phyloP scores from a whole-genome alignment of 768 basidiomycete species.

The Pleurotus tuoliensis region DNA sequence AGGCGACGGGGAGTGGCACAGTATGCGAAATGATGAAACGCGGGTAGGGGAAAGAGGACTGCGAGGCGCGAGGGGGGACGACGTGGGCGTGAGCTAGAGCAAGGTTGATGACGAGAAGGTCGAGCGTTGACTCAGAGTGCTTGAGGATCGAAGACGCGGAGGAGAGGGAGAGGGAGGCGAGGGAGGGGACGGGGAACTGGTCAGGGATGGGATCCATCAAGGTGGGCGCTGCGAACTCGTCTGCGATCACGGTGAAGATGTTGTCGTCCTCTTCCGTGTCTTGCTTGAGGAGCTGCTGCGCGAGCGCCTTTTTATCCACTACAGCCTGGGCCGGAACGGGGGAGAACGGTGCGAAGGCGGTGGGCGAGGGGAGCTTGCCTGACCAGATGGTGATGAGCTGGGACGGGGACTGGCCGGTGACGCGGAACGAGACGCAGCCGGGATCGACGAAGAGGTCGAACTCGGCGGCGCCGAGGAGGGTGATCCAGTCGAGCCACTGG shows the following conservation, averaged over 20 bases:
- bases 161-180: constrained; percentile 56
- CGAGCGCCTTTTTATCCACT: constrained; percentile 51
- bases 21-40: no score
- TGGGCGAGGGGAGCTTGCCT: constrained; percentile 38
- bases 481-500: constrained; percentile 81
- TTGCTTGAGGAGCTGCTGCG: constrained; percentile 70
- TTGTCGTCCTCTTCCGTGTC: constrained; percentile 70
- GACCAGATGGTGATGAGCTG: constrained; percentile 67
- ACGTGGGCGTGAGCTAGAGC: no score
- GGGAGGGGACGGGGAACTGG: constrained; percentile 51
- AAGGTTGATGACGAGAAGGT: constrained; percentile 46
- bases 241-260: constrained; percentile 70
- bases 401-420: constrained; percentile 30
- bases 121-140: constrained; percentile 39
- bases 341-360: constrained; percentile 10
- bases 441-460: constrained; percentile 83
- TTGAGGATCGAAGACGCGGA: constrained; percentile 18
- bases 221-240: constrained; percentile 66
- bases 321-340: constrained; percentile 8
- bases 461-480: constrained; percentile 60
- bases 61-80: no score
- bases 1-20: no score
- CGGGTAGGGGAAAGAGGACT: no score
- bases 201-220: constrained; percentile 65
- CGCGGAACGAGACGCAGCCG: constrained; percentile 69